Percentiles rank a stretch among this genome's conserved stretches.
Conservation (phyloP, 208 protist genomes). For the Acanthamoeba triangularis region DNA sequence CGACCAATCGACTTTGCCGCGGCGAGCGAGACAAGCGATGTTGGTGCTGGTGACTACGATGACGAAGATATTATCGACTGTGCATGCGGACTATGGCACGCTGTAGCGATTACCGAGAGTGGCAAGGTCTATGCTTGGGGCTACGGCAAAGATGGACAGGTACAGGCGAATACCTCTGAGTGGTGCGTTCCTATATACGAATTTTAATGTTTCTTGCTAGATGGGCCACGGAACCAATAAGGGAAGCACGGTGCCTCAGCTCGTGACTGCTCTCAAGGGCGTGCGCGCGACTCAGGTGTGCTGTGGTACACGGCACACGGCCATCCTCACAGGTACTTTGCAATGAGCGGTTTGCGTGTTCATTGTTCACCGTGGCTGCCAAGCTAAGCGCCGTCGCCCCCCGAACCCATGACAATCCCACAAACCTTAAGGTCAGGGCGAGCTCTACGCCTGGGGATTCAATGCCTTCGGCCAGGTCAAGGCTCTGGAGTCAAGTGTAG, state of each 20-base stretch:
- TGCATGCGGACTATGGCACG: slow-evolving; percentile 20
- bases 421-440: neutral
- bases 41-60: neutral
- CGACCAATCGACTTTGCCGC: neutral
- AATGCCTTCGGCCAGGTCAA: slow-evolving; percentile 35
- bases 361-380: too few relatives aligned
- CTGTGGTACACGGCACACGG: neutral
- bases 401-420: neutral
- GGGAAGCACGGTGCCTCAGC: slow-evolving; percentile 10
- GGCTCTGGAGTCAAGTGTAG: too few relatives aligned
- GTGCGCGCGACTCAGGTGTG: neutral
- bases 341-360: neutral
- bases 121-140: slow-evolving; percentile 8
- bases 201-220: neutral
- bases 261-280: neutral
- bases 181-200: neutral
- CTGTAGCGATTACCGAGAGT: neutral
- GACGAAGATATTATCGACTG: slow-evolving; percentile 40
- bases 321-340: neutral
- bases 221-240: slow-evolving; percentile 9
- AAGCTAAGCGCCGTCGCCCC: too few relatives aligned
- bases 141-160: slow-evolving; percentile 44
- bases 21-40: neutral
- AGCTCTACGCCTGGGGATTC: slow-evolving; percentile 1
- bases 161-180: too few relatives aligned